A percentile compares a stretch with the other conserved stretches of the same genome.
Conservation (phyloP, 129 eudicot genomes). For the Lonicera japonica region DNA sequence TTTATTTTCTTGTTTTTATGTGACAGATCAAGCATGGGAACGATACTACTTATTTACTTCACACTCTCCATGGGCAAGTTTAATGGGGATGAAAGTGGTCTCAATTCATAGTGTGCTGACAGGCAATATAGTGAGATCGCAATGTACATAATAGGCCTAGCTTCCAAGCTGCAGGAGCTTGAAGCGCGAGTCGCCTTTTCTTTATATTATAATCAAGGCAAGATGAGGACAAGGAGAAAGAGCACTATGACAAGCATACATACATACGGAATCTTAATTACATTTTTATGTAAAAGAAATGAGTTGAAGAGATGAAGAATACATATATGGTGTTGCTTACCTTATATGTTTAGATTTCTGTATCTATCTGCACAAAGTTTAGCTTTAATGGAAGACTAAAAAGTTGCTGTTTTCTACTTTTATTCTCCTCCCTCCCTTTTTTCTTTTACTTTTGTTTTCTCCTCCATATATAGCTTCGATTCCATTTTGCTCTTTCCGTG, state of each 20-base stretch:
- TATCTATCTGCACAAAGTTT: neutral
- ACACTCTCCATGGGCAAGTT: slow-evolving; percentile 50
- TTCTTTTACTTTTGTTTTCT: slow-evolving; percentile 3
- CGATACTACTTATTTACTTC: slow-evolving; percentile 69
- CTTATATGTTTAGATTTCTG: slow-evolving; percentile 10
- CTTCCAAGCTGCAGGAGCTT: no score
- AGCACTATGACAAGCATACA: slow-evolving; percentile 32
- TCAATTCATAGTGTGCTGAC: slow-evolving; percentile 14
- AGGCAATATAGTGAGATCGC: no score
- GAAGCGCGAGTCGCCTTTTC: no score
- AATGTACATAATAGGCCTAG: no score
- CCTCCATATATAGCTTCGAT: slow-evolving; percentile 1
- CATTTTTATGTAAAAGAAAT: no score
- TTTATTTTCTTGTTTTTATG: neutral
- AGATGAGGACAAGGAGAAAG: slow-evolving; percentile 25
- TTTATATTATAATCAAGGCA: no score
- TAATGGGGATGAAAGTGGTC: slow-evolving; percentile 29
- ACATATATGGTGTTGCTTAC: slow-evolving; percentile 8
- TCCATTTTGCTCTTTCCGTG: neutral
- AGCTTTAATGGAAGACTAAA: slow-evolving; percentile 5
- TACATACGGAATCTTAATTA: slow-evolving; percentile 28
- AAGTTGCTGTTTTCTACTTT: neutral
- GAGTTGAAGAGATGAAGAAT: neutral
- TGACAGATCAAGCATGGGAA: slow-evolving; percentile 88
- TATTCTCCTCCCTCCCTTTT: neutral